phyloP scores from a whole-genome alignment of 1,284 basidiomycete genomes.

The Bjerkandera adusta region DNA sequence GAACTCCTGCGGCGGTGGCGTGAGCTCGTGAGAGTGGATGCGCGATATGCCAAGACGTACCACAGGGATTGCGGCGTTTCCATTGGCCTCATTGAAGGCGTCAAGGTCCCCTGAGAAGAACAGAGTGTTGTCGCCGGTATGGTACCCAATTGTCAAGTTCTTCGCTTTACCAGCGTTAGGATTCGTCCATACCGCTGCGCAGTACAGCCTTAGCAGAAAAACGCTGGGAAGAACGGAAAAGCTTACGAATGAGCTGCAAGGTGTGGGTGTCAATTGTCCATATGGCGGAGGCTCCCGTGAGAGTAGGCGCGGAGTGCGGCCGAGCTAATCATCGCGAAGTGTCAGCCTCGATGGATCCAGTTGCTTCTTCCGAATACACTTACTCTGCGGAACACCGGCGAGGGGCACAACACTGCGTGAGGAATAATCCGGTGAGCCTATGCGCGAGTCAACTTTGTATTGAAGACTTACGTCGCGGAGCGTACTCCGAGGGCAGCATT shows the following conservation, averaged over 20 bases:
- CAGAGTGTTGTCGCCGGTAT: constrained; percentile 13
- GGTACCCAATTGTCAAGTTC: constrained; percentile 17
- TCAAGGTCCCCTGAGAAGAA: constrained; percentile 19
- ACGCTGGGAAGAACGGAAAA: constrained; percentile 1
- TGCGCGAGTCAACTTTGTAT: too few species aligned
- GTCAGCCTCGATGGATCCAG: not conserved
- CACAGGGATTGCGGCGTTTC: constrained; percentile 6
- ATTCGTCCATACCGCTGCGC: constrained; percentile 24
- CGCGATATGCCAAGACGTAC: constrained; percentile 3
- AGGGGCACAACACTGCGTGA: constrained; percentile 12
- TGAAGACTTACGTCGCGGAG: constrained; percentile 5
- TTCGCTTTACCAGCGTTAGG: constrained; percentile 19
- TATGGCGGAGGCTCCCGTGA: constrained; percentile 22
- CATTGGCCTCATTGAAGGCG: constrained; percentile 15
- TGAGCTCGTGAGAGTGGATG: not conserved
- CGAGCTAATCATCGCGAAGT: constrained; percentile 1
- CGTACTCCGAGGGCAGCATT: constrained; percentile 2
- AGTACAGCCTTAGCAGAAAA: not conserved
- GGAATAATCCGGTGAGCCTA: too few species aligned
- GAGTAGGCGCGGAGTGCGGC: not conserved
- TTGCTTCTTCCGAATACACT: constrained; percentile 1
- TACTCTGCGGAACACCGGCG: constrained; percentile 10
- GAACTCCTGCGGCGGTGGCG: constrained; percentile 7
- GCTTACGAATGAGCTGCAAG: constrained; percentile 20
- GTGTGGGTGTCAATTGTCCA: constrained; percentile 22